Evolutionary conservation across 1,284 basidiomycete genomes (phyloP).

Genomic region (Mycena citricolor): DNA sequence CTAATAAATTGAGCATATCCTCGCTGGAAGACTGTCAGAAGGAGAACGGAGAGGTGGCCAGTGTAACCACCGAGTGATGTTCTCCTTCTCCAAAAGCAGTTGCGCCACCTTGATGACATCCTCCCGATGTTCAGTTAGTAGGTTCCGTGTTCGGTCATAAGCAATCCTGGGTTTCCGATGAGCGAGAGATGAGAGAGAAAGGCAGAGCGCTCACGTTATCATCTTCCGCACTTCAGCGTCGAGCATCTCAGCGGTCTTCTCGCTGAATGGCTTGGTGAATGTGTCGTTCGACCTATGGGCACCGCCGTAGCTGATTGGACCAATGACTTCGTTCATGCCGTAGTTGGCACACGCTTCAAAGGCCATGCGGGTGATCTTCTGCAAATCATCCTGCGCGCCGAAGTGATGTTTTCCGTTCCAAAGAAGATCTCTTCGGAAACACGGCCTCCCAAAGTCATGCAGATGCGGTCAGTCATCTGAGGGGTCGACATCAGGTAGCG

Average conservation of each 20-base stretch:
- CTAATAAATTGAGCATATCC: too few species aligned
- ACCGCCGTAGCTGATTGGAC: slow-evolving; percentile 94
- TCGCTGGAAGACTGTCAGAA: too few species aligned
- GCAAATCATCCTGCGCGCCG: slow-evolving; percentile 97
- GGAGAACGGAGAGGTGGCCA: too few species aligned
- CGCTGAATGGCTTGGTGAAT: slow-evolving; percentile 97
- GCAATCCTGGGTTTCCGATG: slow-evolving; percentile 54
- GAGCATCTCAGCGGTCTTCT: slow-evolving; percentile 94
- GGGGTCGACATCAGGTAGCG: slow-evolving; percentile 94
- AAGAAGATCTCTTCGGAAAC: slow-evolving; percentile 99
- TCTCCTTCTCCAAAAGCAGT: slow-evolving; percentile 89
- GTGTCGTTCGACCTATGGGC: slow-evolving; percentile 80
- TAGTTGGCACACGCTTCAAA: slow-evolving; percentile 94
- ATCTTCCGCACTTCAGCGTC: slow-evolving; percentile 94
- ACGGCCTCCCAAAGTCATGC: slow-evolving; percentile 98
- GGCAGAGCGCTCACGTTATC: slow-evolving; percentile 74
- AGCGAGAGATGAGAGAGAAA: slow-evolving; percentile 1
- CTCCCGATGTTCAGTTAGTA: slow-evolving; percentile 80
- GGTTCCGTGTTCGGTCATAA: slow-evolving; percentile 81
- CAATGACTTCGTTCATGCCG: slow-evolving; percentile 94
- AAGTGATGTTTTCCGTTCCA: slow-evolving; percentile 89
- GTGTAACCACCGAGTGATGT: slow-evolving; percentile 95
- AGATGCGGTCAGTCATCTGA: slow-evolving; percentile 94
- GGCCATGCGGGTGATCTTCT: slow-evolving; percentile 98
- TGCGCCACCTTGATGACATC: slow-evolving; percentile 96